Evolutionary conservation across 2,329 filamentous ascomycete genomes (phyloP), one percentile per base, ranked within the genome.

Genomic region (Colletotrichum falcatum): DNA sequence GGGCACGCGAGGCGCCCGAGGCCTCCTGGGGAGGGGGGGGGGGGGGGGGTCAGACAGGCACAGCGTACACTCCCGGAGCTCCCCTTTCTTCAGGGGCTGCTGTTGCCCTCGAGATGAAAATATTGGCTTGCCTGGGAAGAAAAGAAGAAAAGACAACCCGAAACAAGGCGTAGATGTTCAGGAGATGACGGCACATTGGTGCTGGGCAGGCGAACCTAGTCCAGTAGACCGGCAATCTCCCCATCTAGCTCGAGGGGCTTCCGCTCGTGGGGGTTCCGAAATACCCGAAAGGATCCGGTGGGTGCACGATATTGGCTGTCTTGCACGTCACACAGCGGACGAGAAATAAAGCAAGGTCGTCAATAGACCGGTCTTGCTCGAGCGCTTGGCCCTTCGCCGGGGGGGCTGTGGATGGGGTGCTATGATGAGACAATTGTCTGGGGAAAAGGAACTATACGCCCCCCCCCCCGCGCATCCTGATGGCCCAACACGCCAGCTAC

Each of bases 1-100:
- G 35, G 35, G 35, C 16, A 23, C n/a, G 16, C 44, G 60, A 44
- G n/a, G 26, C 28, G 65, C 44, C 62, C 26, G 46, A 63, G 37
- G 23, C 28, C 39, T n/a, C 30, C 42, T 37, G 28, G 28, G 53
- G 59, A 66, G 39, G 7, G n/a, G n/a, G n/a, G n/a, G n/a, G n/a
- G n/a, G n/a, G n/a, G n/a, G n/a, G n/a, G n/a, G n/a, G n/a, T n/a
- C n/a, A n/a, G n/a, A n/a, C n/a, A n/a, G n/a, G n/a, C n/a, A n/a
- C n/a, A n/a, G n/a, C n/a, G n/a, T n/a, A n/a, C n/a, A n/a, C n/a
- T n/a, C n/a, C n/a, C n/a, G n/a, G n/a, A n/a, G n/a, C n/a, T n/a
- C n/a, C n/a, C n/a, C n/a, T n/a, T 5, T 0, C 42, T 46, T n/a
- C 42, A n/a, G 20, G 42, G 20, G 42, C 42, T 12, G 44, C 12